Evolutionary conservation across 371 early-diverging fungal species (phyloP), one percentile per base, ranked within the genome.

Genomic region (Dinochytrium kinnereticum): DNA sequence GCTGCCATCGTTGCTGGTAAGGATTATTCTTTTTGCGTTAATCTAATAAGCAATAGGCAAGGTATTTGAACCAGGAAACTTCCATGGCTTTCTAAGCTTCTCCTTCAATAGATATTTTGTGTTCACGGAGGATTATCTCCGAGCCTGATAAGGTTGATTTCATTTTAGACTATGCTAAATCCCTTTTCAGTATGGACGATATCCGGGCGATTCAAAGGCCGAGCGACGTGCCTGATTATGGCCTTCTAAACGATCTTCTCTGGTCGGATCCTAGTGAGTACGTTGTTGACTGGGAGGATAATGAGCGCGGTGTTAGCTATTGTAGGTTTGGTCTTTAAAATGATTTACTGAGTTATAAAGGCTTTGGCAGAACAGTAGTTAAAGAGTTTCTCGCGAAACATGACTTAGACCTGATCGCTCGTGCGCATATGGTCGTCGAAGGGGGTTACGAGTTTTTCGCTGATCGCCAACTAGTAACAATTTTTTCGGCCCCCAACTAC

Each of bases 111-210:
- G 86, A 97, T 98, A 55, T 96, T 99, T 75, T 96, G 98, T 79
- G 96, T 99, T 59, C 99, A 99, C 82, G 99, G 99, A 24, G 99
- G 99, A 5, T 84, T 99, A 34, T 96, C 96, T 1, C 99, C 99
- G 0, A 87, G 84, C 55, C 72, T 90, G 61, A 75, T 86, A 28
- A 68, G 78, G 78, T 77, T 73, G 81, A 78, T 69, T n/a, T 34
- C 1, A 31, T 15, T 26, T 36, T 64, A 19, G 2, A 10, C 3
- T 26, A 59, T 53, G 39, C 34, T 61, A 13, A 61, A 34, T 33
- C 30, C 50, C 7, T 51, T 61, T n/a, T 13, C 34, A 92, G 87
- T 51, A 93, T 99, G 93, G 97, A 98, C 73, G 97, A 99, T 79
- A 96, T 98, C 70, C 92, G 94, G 36, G 88, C 88, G 24, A 92